A percentile compares a stretch with the other conserved stretches of the same genome.
These are phyloP conservation scores for Xerocomus spinulosus DNA, from an alignment of 768 basidiomycete species.

Conservation along the genomic window DNA sequence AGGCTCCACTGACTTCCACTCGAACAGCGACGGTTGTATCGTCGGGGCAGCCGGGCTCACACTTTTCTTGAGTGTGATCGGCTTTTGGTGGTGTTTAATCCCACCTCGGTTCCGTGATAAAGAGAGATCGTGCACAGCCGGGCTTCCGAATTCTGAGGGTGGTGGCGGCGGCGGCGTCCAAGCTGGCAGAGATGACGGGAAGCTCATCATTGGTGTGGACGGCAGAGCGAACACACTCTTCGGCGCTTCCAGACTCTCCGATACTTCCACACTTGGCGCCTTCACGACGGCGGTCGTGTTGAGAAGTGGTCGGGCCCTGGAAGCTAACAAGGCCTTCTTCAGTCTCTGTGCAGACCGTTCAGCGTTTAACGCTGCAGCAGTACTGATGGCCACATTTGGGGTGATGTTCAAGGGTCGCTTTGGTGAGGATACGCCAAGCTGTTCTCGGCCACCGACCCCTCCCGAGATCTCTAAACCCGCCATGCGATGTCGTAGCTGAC, in stretches of 20 bases:
- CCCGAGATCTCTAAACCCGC: conserved; percentile 43
- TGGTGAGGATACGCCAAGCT: conserved; percentile 37
- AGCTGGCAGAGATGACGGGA: conserved; percentile 18
- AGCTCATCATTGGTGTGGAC: conserved; percentile 18
- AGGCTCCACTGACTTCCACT: conserved; percentile 25
- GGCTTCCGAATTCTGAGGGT: conserved; percentile 17
- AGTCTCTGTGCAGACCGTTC: conserved; percentile 69
- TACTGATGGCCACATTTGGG: conserved; percentile 65
- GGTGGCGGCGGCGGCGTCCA: conserved; percentile 23
- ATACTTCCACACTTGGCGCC: conserved; percentile 1
- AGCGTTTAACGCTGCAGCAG: conserved; percentile 77
- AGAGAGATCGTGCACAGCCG: conserved; percentile 10
- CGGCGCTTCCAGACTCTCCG: conserved; percentile 4
- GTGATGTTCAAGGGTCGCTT: conserved; percentile 44
- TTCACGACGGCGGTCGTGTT: conserved; percentile 47
- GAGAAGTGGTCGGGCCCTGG: conserved; percentile 60
- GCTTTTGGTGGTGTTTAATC: conserved; percentile 33
- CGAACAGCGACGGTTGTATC: conserved; percentile 15
- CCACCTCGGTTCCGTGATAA: conserved; percentile 22
- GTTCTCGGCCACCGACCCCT: conserved; percentile 33
- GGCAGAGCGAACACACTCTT: conserved; percentile 15
- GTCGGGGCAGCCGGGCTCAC: conserved; percentile 4
- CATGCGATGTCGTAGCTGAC: conserved; percentile 48
- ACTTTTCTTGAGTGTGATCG: conserved; percentile 30
- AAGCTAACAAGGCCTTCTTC: conserved; percentile 60